phyloP scores from a whole-genome alignment of 768 basidiomycete species.

The Panaeolus papilionaceus region DNA sequence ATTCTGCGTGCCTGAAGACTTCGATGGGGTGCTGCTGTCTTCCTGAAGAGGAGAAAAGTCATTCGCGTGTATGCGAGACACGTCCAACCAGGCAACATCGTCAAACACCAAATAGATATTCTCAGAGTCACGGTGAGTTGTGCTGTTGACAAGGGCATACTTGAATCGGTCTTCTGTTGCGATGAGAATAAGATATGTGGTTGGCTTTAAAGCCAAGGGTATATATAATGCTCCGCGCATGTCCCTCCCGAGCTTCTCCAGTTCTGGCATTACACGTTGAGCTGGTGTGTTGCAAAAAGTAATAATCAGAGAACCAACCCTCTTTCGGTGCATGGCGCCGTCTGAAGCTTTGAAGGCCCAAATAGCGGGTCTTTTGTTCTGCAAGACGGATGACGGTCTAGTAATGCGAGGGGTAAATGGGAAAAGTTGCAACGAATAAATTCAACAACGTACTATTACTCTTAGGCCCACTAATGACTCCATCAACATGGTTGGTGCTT shows the following conservation, averaged over 20 bases:
- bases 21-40: not conserved
- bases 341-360: slow-evolving; percentile 80
- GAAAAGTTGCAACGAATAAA: not conserved
- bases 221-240: slow-evolving; percentile 74
- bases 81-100: slow-evolving; percentile 82
- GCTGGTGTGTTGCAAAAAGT: not conserved
- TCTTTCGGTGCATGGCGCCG: slow-evolving; percentile 69
- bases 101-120: slow-evolving; percentile 72
- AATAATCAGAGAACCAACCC: slow-evolving; percentile 46
- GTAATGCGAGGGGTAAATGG: not conserved
- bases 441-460: slow-evolving; percentile 55
- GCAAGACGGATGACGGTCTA: slow-evolving; percentile 87
- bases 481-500: slow-evolving; percentile 65
- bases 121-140: slow-evolving; percentile 59
- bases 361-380: slow-evolving; percentile 85
- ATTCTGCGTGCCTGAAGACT: not conserved
- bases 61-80: slow-evolving; percentile 60
- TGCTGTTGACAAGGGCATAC: slow-evolving; percentile 73
- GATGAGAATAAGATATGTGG: slow-evolving; percentile 85
- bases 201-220: slow-evolving; percentile 76
- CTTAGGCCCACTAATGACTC: slow-evolving; percentile 66
- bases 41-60: not conserved
- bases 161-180: slow-evolving; percentile 79
- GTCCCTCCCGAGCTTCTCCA: slow-evolving; percentile 70
- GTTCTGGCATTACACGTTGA: slow-evolving; percentile 49